Evolutionary conservation across 2,329 filamentous ascomycete species (phyloP).

Genomic region (Bisporella sp.): DNA sequence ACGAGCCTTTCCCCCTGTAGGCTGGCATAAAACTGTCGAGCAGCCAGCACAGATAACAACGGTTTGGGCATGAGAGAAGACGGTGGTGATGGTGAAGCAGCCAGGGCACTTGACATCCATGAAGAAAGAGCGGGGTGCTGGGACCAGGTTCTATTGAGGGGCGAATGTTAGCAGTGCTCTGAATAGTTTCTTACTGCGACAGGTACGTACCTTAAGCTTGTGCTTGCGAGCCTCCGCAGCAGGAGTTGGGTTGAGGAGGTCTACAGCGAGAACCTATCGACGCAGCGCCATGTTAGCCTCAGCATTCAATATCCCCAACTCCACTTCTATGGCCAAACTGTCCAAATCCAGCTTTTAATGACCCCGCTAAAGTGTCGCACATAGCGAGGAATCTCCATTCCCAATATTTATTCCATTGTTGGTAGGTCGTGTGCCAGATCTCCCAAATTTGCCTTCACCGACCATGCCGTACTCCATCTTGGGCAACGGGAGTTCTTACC

Average conservation of each 20-base stretch:
- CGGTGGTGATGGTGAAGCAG: conserved; percentile 99
- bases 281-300: conserved; percentile 39
- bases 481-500: conserved; percentile 43
- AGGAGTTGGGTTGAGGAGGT: conserved; percentile 98
- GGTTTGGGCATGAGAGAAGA: conserved; percentile 99
- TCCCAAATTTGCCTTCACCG: conserved; percentile 11
- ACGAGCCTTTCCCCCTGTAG: conserved; percentile 97
- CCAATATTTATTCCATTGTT: conserved; percentile 8
- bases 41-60: conserved; percentile 99
- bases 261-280: conserved; percentile 95
- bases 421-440: conserved; percentile 23
- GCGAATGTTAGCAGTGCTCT: conserved; percentile 5
- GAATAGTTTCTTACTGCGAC: neutral
- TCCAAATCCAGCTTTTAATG: too few species aligned
- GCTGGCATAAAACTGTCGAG: conserved; percentile 99
- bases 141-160: conserved; percentile 71
- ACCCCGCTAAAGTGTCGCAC: too few species aligned
- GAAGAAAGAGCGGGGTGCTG: conserved; percentile 97
- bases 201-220: conserved; percentile 91
- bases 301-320: conserved; percentile 17
- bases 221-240: conserved; percentile 99
- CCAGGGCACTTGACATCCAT: conserved; percentile 99
- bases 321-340: conserved; percentile 1
- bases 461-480: conserved; percentile 10
- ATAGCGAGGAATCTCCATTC: neutral